phyloP scores from a whole-genome alignment of 192 early-diverging fungal genomes.

The Coemansia sp. region DNA sequence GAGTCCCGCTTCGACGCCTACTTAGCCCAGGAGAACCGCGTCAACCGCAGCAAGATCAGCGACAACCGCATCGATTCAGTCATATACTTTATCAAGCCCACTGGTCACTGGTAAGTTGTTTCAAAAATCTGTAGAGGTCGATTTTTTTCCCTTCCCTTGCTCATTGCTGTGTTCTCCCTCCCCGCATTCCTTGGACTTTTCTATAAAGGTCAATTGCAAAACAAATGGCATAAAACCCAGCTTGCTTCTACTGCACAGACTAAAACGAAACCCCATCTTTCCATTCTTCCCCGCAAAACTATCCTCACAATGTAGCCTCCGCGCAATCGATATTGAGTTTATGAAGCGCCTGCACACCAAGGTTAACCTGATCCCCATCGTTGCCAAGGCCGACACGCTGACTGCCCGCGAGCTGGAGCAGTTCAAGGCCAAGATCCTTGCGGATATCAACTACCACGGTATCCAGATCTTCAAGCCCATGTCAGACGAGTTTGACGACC shows the following conservation, averaged over 20 bases:
- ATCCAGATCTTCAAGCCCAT: conserved; percentile 87
- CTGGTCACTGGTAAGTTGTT: conserved; percentile 75
- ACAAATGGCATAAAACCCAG: neutral
- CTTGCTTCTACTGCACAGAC: conserved; percentile 3
- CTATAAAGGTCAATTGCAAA: neutral
- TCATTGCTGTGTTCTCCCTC: neutral
- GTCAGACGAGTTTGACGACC: conserved; percentile 81
- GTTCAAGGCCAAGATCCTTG: conserved; percentile 87
- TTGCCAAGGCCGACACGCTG: conserved; percentile 91
- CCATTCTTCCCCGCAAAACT: neutral
- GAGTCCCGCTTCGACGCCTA: conserved; percentile 94
- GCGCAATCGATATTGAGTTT: conserved; percentile 93
- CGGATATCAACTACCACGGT: conserved; percentile 79
- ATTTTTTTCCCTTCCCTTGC: neutral
- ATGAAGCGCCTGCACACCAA: conserved; percentile 90
- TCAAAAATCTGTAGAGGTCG: neutral
- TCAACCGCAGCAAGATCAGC: conserved; percentile 83
- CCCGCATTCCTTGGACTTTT: neutral
- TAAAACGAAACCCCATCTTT: neutral
- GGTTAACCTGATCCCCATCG: conserved; percentile 88
- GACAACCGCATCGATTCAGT: conserved; percentile 95
- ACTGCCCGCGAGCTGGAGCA: conserved; percentile 75
- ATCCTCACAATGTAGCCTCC: conserved; percentile 55
- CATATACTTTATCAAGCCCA: conserved; percentile 97
- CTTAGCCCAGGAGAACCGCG: conserved; percentile 90